Percentiles rank a stretch among this genome's conserved stretches.
Conservation (phyloP, 2,329 filamentous ascomycete species). For the Diaporthe ilicicola region DNA sequence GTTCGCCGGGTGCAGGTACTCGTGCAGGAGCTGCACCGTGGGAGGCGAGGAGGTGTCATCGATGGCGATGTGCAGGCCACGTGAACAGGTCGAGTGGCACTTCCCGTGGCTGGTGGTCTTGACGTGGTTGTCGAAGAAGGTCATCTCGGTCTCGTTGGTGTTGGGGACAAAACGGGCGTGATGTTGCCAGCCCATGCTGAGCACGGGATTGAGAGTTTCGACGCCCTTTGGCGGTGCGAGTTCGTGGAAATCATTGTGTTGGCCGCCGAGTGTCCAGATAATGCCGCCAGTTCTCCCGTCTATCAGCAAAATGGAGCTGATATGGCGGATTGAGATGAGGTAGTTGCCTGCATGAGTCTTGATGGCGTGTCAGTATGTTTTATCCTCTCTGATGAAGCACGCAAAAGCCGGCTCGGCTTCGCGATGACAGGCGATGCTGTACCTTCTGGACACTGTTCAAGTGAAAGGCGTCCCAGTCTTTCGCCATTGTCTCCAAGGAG, state of each 20-base stretch:
- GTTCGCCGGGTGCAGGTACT: slow-evolving; percentile 48
- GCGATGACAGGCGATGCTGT: background rate
- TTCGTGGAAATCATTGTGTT: slow-evolving; percentile 52
- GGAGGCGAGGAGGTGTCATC: slow-evolving; percentile 44
- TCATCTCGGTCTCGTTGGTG: slow-evolving; percentile 37
- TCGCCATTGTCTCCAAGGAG: slow-evolving; percentile 28
- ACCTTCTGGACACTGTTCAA: slow-evolving; percentile 60
- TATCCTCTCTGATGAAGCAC: background rate
- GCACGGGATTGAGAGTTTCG: slow-evolving; percentile 20
- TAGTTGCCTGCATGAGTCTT: slow-evolving; percentile 54
- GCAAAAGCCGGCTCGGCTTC: background rate
- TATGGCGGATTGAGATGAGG: slow-evolving; percentile 60
- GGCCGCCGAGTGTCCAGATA: slow-evolving; percentile 61
- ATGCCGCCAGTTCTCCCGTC: slow-evolving; percentile 57
- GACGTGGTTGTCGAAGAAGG: slow-evolving; percentile 57
- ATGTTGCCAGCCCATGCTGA: slow-evolving; percentile 54
- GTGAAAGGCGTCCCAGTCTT: slow-evolving; percentile 63
- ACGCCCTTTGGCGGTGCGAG: slow-evolving; percentile 7
- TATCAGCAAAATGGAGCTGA: slow-evolving; percentile 56
- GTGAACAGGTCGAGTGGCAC: slow-evolving; percentile 40
- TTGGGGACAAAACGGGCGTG: slow-evolving; percentile 52
- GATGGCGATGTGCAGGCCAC: slow-evolving; percentile 49
- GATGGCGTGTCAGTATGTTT: slow-evolving; percentile 1
- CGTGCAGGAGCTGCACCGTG: slow-evolving; percentile 51
- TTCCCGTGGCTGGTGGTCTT: slow-evolving; percentile 42